Evolutionary conservation across 75 land plant species (phyloP), one percentile per base, ranked within the genome.

Genomic region (Sequoiadendron giganteum): DNA sequence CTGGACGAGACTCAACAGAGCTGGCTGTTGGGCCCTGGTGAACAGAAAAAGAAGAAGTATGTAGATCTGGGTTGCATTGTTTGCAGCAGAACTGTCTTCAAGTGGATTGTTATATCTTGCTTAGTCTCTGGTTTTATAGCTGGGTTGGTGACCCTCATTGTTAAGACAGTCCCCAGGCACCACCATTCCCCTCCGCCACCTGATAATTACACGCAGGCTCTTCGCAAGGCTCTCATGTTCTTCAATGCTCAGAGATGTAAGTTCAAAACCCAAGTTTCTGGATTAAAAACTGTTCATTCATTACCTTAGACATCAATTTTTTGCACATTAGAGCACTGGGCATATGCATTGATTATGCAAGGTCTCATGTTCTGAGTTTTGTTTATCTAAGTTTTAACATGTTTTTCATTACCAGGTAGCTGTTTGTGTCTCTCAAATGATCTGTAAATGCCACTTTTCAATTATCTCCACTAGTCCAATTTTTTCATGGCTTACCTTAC

Each of bases 1-100:
- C 91, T 96, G 19, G 99, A 96, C 86, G 99, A 98, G 96, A 95
- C 99, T 47, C 99, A 98, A 88, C 99, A 98, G 93, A 98, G 99
- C 95, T 98, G 99, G 99, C 91, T 98, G 14, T 89, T 98, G 15
- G 97, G 96, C 15, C 95, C 99, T 30, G 88, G 90, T 10, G 95
- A 93, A 86, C 89, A 95, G 93, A 97, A 97, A 94, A 95, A 94
- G 90, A 92, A 95, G 92, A 93, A 94, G 89, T 94, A 95, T 58
- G 96, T 98, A 3, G 99, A 98, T 90, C 92, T 98, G 43, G 99
- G 99, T 1, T 98, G 99, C 87, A 86, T 98, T 89, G 92, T 95
- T 47, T 94, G 95, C 81, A 95, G 95, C 88, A 90, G 95, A 52
- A 95, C 94, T 90, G 88, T 96, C 82, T 94, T 98, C 89, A 83